These are phyloP conservation scores for Citrus sp. DNA, from an alignment of 345 rosid genomes.

Conservation along the genomic window DNA sequence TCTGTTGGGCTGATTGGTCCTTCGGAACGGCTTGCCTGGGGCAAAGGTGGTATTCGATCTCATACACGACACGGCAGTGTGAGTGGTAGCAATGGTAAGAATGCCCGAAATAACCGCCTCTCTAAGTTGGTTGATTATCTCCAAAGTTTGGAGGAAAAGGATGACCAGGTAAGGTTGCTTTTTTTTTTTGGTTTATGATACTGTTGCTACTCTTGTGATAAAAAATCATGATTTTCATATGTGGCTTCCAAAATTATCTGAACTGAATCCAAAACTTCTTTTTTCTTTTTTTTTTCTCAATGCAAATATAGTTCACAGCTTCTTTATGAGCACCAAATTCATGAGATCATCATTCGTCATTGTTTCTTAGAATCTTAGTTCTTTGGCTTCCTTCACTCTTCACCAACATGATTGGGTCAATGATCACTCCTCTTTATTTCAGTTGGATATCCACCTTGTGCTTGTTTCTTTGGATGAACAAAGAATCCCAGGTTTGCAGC, in stretches of 20 bases:
- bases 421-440: constrained; percentile 20
- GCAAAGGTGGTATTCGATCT: constrained; percentile 49
- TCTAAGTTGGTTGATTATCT: constrained; percentile 38
- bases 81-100: constrained; percentile 36
- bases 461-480: constrained; percentile 43
- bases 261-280: not conserved
- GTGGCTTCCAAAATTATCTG: not conserved
- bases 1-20: constrained; percentile 34
- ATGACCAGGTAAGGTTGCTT: constrained; percentile 37
- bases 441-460: constrained; percentile 42
- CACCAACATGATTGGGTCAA: not conserved
- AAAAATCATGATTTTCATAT: not conserved
- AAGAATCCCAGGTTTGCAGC: constrained; percentile 39
- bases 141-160: constrained; percentile 32
- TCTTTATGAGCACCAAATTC: not conserved
- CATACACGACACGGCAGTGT: constrained; percentile 43
- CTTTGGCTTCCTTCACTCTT: constrained; percentile 4
- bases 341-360: constrained; percentile 1
- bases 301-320: not conserved
- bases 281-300: not conserved
- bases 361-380: not conserved
- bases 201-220: not conserved
- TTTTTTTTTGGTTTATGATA: not conserved
- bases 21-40: constrained; percentile 51
- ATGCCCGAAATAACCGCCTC: constrained; percentile 28